Percentiles rank a stretch among this genome's conserved stretches.
Evolutionary conservation across 176 grass and related monocot genomes (phyloP).

Genomic region (Puya raimondii): DNA sequence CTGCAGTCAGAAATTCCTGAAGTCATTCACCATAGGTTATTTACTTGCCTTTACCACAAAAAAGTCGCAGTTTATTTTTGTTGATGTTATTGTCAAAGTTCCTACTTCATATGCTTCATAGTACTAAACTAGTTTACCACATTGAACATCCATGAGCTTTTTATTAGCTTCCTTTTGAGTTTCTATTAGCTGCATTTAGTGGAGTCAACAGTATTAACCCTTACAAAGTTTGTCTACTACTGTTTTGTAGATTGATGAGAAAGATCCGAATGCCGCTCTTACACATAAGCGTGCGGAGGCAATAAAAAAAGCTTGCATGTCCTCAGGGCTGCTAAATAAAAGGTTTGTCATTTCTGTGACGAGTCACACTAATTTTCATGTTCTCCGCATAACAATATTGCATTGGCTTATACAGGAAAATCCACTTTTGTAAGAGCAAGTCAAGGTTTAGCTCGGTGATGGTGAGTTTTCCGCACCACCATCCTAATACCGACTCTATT

Average conservation of each 20-base stretch:
- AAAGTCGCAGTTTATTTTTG: too few relatives aligned
- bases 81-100: too few relatives aligned
- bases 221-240: background rate
- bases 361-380: background rate
- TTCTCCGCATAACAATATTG: conserved; percentile 1
- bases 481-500: background rate
- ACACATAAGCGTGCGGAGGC: conserved; percentile 44
- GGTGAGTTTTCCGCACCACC: conserved; percentile 38
- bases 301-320: conserved; percentile 65
- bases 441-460: conserved; percentile 43
- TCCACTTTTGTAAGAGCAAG: conserved; percentile 29
- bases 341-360: conserved; percentile 37
- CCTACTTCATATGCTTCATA: too few relatives aligned
- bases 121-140: too few relatives aligned
- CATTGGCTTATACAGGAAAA: conserved; percentile 34
- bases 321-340: conserved; percentile 55
- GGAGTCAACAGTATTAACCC: background rate
- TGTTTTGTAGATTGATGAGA: conserved; percentile 37
- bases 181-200: background rate
- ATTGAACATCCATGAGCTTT: too few relatives aligned
- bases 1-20: too few relatives aligned
- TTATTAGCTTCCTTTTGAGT: background rate
- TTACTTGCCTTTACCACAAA: too few relatives aligned
- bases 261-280: conserved; percentile 52
- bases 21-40: too few relatives aligned